Evolutionary conservation across 768 basidiomycete species (phyloP), one percentile per base, ranked within the genome.

Genomic region (Ephemerocybe angulata): DNA sequence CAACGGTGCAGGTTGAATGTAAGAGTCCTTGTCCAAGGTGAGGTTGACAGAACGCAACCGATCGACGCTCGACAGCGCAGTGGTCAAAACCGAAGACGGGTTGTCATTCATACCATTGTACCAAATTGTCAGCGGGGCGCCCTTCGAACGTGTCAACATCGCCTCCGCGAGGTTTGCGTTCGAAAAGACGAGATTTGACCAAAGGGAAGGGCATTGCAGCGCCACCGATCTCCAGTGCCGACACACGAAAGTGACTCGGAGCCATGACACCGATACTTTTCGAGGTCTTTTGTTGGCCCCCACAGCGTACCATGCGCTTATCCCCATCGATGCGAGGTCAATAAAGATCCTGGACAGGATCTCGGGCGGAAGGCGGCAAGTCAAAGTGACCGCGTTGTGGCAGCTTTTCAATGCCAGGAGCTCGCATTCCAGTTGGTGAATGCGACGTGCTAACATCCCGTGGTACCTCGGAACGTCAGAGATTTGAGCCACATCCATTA

Each of bases 11-110:
- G 17, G 33, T 8, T 8, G 33, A 35, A 17, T 8, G 8, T 35
- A 17, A 35, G 33, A 17, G 17, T 35, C 17, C 17, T 8, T 35
- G 17, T 17, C 33, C 8, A 35, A 35, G 17, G 17, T 35, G 8
- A 35, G 33, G 17, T 35, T 35, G 8, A 35, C 8, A 17, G 33
- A 35, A 8, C 33, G 33, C 8, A 35, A 8, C 8, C 33, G 33
- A 35, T 35, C 33, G 8, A 43, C 13, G 42, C 60, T 55, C 17
- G 75, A 57, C 5, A 75, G 74, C n/a, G 77, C 78, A 4, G 74
- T 70, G n/a, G 78, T 69, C 13, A 70, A 63, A 7, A 61, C 52
- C 5, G 58, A 53, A 4, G 62, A 56, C 33, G 33, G 33, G 33
- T 8, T 35, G 17, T 35, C 17, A 17, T 35, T 8, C 17, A 8